Base-by-base conservation (phyloP, 768 basidiomycete species). In the Mrakia gelida region DNA sequence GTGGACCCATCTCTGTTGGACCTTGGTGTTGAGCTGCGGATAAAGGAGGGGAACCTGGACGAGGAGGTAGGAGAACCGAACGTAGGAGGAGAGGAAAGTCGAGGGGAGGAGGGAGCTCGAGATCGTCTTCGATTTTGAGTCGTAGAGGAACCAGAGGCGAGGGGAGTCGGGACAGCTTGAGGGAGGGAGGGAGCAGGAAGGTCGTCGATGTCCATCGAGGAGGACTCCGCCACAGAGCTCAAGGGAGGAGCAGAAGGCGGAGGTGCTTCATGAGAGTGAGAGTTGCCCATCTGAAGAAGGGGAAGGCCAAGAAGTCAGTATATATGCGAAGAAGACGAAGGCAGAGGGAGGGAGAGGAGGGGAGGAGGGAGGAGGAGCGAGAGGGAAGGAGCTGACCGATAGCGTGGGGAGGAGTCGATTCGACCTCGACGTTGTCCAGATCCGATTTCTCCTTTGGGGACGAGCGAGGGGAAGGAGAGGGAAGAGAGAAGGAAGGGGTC, bases 351-450 rank as follows among this genome's bases (percentile, higher is more conserved):
- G 62, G 30, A 32, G 62, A 21, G 38, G 16, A 38, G 63, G 13
- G 34, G 18, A 16, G 62, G 32, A 34, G 21, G 63, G 63, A 65
- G 16, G 63, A 65, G 63, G 32, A 18, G n/a, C 2, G 28, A 30
- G 28, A 63, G 63, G 30, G 63, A 16, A 32, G 63, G 34, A 65
- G 63, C 63, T 65, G 30, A 65, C 63, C 63, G 63, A 65, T 65
- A 30, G 61, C n/a, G 61, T 10, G 8, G 61, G 61, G n/a, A 30
- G 49, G 45, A 49, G 45, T 21, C 15, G 49, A 52, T 45, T 45
- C 61, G 61, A 62, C 61, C 23, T 28, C 61, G 61, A 62, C 61
- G 49, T 15, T 52, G 45, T 52, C 15, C 49, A 4, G 15, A 5
- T 18, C 3, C 16, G 16, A 2, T 16, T 10, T 49, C 7, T 49